Conservation (phyloP, 306 rosid genomes). For the Quercus engelmannii region DNA sequence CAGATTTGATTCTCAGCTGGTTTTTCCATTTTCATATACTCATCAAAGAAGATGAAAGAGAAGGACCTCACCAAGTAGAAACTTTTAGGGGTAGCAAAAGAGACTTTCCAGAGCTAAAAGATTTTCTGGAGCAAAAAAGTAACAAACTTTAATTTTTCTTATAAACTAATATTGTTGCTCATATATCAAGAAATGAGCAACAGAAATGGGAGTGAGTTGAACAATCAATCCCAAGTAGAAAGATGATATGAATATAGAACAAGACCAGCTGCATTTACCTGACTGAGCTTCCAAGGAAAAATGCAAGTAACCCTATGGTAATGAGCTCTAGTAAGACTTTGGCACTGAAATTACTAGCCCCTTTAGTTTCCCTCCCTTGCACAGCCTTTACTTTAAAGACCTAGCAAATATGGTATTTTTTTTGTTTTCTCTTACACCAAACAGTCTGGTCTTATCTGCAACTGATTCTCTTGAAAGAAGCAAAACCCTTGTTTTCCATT, state of each 20-base stretch:
- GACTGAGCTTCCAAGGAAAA: constrained; percentile 2
- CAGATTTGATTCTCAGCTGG: constrained; percentile 18
- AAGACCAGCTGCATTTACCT: constrained; percentile 2
- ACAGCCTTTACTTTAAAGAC: background rate
- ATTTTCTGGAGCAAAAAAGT: background rate
- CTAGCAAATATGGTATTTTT: constrained; percentile 2
- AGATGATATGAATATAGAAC: background rate
- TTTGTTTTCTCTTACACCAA: constrained; percentile 19
- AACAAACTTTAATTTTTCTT: constrained; percentile 6
- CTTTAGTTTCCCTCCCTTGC: background rate
- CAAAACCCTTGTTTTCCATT: constrained; percentile 27
- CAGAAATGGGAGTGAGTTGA: background rate
- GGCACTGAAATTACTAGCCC: background rate
- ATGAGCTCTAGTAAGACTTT: background rate
- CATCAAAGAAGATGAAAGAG: background rate
- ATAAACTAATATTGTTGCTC: constrained; percentile 10
- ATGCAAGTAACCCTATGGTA: background rate
- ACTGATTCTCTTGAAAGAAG: constrained; percentile 40
- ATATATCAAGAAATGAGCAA: constrained; percentile 21
- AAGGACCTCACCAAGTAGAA: background rate
- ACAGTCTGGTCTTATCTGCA: constrained; percentile 30
- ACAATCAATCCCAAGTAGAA: constrained; percentile 7
- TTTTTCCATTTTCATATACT: constrained; percentile 37
- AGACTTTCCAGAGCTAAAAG: constrained; percentile 8
- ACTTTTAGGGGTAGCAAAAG: constrained; percentile 7